A percentile compares a stretch with the other conserved stretches of the same genome.
These are phyloP conservation scores for Calocera viscosa DNA, from an alignment of 768 basidiomycete genomes.

Conservation along the genomic window DNA sequence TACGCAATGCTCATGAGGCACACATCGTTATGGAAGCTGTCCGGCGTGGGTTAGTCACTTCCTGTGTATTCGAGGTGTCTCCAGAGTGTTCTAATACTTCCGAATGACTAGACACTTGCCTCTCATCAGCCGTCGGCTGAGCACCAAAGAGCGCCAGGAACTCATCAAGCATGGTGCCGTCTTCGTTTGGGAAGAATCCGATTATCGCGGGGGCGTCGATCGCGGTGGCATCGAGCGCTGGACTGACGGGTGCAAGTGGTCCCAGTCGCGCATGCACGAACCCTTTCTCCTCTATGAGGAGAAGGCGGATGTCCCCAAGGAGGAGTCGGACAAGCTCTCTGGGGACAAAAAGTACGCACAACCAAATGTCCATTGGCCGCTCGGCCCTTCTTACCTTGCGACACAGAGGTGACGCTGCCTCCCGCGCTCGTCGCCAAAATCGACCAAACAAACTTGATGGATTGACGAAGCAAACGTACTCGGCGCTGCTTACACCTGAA, in stretches of 20 bases:
- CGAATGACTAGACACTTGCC: constrained; percentile 42
- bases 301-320: background rate
- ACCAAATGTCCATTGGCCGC: background rate
- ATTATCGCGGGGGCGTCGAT: constrained; percentile 46
- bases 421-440: constrained; percentile 50
- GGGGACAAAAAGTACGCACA: constrained; percentile 10
- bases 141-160: constrained; percentile 49
- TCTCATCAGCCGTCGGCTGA: constrained; percentile 56
- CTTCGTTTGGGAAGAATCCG: constrained; percentile 79
- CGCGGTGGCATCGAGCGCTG: constrained; percentile 42
- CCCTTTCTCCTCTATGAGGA: constrained; percentile 55
- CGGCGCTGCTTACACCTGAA: constrained; percentile 20
- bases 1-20: constrained; percentile 69
- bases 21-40: constrained; percentile 68
- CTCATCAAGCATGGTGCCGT: constrained; percentile 60
- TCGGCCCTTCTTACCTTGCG: constrained; percentile 65
- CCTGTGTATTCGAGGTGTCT: background rate
- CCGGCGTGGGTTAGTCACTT: constrained; percentile 30
- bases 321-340: constrained; percentile 4
- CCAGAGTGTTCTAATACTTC: background rate
- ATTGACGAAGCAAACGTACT: constrained; percentile 78
- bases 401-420: constrained; percentile 58
- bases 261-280: constrained; percentile 71
- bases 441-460: constrained; percentile 66
- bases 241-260: constrained; percentile 78